Base-by-base conservation (phyloP, 805 yeast genomes). In the Kodamaea nitidulidarum region DNA sequence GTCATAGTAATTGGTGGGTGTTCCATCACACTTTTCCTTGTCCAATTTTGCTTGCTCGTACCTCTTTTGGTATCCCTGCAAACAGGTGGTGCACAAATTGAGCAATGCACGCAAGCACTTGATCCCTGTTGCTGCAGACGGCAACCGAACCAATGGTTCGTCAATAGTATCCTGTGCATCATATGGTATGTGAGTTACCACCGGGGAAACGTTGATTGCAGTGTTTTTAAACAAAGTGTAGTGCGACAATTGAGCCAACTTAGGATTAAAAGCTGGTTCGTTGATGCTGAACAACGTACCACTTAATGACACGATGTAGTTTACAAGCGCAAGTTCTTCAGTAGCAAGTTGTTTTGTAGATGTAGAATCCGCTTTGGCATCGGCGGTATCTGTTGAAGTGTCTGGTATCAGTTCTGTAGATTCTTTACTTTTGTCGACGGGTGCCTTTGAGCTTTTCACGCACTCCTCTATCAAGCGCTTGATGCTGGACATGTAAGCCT, bases 141-240 rank as follows among this genome's bases (percentile, higher is more conserved):
- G 70, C 8, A 66, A 47, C 4, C 55, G 60, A 10, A 48, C 44
- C 22, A 69, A 52, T 1, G 71, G 61, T 7, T 44, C 48, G 3
- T 62, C 56, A 2, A 58, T 34, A 49, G 60, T 22, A 58, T 72
- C 60, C 48, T 59, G 55, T 48, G 66, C 39, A 52, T 65, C 56
- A 61, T 70, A 63, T 36, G 78, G 65, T 51, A 75, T 56, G 58
- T 73, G 65, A 2, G 60, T 51, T 2, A 60, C 57, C 1, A 50
- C 44, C 15, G 58, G 49, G 2, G 70, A 55, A 3, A 66, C 54
- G 20, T 48, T 48, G 9, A 66, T 49, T 5, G 56, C 49, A 2
- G 59, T 15, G 0, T 51, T 35, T 36, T 56, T 62, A 39, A 58
- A 50, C 9, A 54, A 35, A 34, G 54, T 56, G 50, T 51, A 67